Conservation (phyloP, 2,329 filamentous ascomycete genomes). For the Neofusicoccum parvum region DNA sequence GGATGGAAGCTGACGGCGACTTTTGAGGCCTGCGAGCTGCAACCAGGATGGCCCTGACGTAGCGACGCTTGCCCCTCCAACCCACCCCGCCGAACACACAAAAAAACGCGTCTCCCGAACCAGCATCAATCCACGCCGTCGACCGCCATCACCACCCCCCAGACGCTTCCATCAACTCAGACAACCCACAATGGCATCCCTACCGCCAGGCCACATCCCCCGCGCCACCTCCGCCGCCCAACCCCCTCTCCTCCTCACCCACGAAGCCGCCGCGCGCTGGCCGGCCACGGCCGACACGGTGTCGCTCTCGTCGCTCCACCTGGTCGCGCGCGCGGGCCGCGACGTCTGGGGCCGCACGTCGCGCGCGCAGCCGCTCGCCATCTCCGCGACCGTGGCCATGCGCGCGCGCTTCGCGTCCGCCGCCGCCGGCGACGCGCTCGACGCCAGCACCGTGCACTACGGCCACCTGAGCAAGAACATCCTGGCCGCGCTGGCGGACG, state of each 20-base stretch:
- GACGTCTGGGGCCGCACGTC: slow-evolving; percentile 68
- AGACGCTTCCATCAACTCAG: background rate
- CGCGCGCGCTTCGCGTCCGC: slow-evolving; percentile 59
- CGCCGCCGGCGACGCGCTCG: slow-evolving; percentile 61
- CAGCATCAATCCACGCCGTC: too few relatives aligned
- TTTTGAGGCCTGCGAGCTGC: background rate
- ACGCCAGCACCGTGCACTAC: slow-evolving; percentile 75
- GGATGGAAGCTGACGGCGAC: too few relatives aligned
- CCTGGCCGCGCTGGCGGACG: slow-evolving; percentile 44
- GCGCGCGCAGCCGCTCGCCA: slow-evolving; percentile 62
- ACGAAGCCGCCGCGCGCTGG: slow-evolving; percentile 27
- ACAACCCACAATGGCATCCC: background rate
- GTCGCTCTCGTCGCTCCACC: slow-evolving; percentile 63
- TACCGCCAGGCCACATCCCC: background rate
- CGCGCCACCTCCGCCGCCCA: background rate
- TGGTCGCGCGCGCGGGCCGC: slow-evolving; percentile 57
- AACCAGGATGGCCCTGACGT: background rate
- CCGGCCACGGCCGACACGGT: slow-evolving; percentile 47
- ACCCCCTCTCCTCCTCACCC: slow-evolving; percentile 19
- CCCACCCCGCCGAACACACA: background rate
- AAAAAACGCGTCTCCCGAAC: too few relatives aligned
- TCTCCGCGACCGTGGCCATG: slow-evolving; percentile 64
- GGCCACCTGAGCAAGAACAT: slow-evolving; percentile 70
- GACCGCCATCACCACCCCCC: too few relatives aligned
- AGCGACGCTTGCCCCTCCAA: background rate